phyloP scores from a whole-genome alignment of 345 rosid genomes.

The Brassica rapa region DNA sequence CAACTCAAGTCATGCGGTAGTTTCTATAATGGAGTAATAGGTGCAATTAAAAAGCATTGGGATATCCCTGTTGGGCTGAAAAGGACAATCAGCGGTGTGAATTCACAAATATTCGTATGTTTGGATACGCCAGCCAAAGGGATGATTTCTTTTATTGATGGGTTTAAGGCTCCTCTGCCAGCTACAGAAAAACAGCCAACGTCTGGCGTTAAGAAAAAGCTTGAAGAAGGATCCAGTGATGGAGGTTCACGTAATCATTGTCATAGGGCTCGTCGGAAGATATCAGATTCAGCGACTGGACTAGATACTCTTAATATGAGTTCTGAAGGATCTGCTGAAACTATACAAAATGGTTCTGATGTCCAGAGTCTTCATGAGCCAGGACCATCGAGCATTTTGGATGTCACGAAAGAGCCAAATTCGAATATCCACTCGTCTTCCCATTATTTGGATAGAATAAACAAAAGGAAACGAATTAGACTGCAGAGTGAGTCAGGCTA shows the following conservation, averaged over 20 bases:
- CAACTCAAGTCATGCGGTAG: slow-evolving; percentile 62
- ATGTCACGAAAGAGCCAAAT: slow-evolving; percentile 41
- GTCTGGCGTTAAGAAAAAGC: slow-evolving; percentile 42
- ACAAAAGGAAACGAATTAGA: slow-evolving; percentile 38
- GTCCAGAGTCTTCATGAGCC: slow-evolving; percentile 47
- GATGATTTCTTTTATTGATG: slow-evolving; percentile 41
- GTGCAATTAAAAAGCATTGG: slow-evolving; percentile 67
- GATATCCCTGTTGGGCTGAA: slow-evolving; percentile 47
- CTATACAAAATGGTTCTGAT: slow-evolving; percentile 49
- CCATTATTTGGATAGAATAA: slow-evolving; percentile 32
- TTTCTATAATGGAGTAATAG: slow-evolving; percentile 53
- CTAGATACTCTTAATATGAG: slow-evolving; percentile 45
- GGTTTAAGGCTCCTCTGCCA: slow-evolving; percentile 30
- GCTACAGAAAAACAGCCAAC: slow-evolving; percentile 23
- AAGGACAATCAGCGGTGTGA: slow-evolving; percentile 45
- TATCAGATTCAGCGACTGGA: slow-evolving; percentile 41
- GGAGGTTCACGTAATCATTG: slow-evolving; percentile 44
- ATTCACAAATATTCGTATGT: slow-evolving; percentile 40
- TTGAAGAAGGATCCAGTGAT: slow-evolving; percentile 44
- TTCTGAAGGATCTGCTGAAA: slow-evolving; percentile 69
- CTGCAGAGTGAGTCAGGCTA: slow-evolving; percentile 50
- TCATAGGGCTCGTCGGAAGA: slow-evolving; percentile 38
- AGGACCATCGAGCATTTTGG: slow-evolving; percentile 45
- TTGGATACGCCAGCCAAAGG: slow-evolving; percentile 39
- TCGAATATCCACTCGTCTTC: slow-evolving; percentile 37